Evolutionary conservation across 139 green algal genomes (phyloP).

Genomic region (Spirogloea muscicola): DNA sequence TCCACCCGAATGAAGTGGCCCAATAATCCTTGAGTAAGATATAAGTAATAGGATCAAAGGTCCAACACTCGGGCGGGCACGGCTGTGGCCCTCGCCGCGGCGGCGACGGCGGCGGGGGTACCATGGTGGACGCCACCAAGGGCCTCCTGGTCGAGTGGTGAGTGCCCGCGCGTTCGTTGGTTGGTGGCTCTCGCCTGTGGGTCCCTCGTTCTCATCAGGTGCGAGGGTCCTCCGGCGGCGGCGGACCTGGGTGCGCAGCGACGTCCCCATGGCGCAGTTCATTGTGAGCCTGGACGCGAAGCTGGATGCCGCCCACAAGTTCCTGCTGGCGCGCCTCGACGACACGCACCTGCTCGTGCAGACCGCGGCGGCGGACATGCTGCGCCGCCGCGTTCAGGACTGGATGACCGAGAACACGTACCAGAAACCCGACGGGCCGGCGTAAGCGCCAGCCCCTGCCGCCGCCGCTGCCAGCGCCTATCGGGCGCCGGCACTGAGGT

Average conservation of each 20-base stretch:
- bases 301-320: constrained; percentile 18
- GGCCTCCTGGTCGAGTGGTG: constrained; percentile 32
- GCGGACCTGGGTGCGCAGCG: constrained; percentile 9
- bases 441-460: too few relatives aligned
- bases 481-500: too few relatives aligned
- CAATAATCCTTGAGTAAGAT: too few relatives aligned
- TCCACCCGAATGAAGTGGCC: too few relatives aligned
- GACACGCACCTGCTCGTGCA: constrained; percentile 47
- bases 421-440: too few relatives aligned
- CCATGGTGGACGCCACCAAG: constrained; percentile 37
- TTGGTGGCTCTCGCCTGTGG: background rate
- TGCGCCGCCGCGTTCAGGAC: constrained; percentile 7
- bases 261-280: constrained; percentile 46
- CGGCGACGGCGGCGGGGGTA: too few relatives aligned
- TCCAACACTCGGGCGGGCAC: too few relatives aligned
- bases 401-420: constrained; percentile 35
- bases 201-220: background rate
- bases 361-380: constrained; percentile 23
- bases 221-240: background rate
- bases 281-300: constrained; percentile 44
- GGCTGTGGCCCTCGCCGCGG: too few relatives aligned
- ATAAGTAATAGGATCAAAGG: too few relatives aligned
- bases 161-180: background rate
- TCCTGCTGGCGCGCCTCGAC: constrained; percentile 47
- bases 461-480: too few relatives aligned